Evolutionary conservation across 2,329 filamentous ascomycete species (phyloP).

Genomic region (Metarhizium humberi): DNA sequence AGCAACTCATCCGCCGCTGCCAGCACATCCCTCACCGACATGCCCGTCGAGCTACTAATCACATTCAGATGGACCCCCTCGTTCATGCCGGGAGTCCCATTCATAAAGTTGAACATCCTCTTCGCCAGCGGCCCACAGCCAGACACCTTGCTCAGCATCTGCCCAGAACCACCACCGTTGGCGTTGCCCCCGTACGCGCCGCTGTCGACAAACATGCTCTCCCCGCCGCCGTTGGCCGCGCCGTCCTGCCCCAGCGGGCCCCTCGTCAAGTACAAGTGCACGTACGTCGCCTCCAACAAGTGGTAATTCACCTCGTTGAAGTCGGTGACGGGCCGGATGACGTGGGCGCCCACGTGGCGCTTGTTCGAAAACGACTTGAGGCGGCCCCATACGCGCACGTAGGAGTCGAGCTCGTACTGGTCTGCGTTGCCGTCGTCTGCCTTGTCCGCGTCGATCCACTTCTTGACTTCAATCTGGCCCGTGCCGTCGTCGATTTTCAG

Average conservation of each 20-base stretch:
- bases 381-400: conserved; percentile 78
- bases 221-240: conserved; percentile 22
- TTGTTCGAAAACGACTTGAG: conserved; percentile 80
- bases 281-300: conserved; percentile 78
- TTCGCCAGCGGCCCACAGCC: conserved; percentile 48
- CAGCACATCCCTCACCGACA: conserved; percentile 62
- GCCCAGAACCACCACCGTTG: conserved; percentile 25
- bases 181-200: conserved; percentile 28
- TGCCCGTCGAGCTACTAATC: conserved; percentile 55
- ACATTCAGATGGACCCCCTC: conserved; percentile 78
- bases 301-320: conserved; percentile 93
- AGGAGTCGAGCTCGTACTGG: conserved; percentile 58
- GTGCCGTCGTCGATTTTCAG: conserved; percentile 95
- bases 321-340: conserved; percentile 71
- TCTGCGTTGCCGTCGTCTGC: conserved; percentile 36
- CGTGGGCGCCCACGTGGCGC: conserved; percentile 69
- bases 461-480: conserved; percentile 81
- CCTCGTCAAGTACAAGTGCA: conserved; percentile 75
- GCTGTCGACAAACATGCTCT: conserved; percentile 49
- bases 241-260: conserved; percentile 45
- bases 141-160: conserved; percentile 28
- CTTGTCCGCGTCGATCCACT: conserved; percentile 65
- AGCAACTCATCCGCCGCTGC: conserved; percentile 76
- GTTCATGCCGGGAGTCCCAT: conserved; percentile 58
- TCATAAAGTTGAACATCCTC: conserved; percentile 64